These are phyloP conservation scores for Fusarium sp. DNA, from an alignment of 2,329 filamentous ascomycete genomes.

Conservation along the genomic window DNA sequence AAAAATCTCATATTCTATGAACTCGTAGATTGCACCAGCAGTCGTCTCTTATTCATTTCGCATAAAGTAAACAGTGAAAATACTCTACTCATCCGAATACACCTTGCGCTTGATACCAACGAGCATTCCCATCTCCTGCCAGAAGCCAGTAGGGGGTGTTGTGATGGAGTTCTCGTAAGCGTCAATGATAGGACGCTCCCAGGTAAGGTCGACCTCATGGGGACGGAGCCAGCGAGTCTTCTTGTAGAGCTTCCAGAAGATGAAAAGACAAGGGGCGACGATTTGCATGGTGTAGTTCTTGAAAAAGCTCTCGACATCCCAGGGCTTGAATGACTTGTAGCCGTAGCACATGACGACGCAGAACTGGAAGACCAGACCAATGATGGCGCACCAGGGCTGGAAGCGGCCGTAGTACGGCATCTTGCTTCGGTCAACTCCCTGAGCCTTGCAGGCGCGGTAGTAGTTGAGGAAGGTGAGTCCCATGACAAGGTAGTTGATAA, in stretches of 20 bases:
- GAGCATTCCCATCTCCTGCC: conserved; percentile 58
- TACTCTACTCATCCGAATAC: conserved; percentile 2
- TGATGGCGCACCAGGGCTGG: conserved; percentile 67
- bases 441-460: conserved; percentile 62
- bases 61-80: not conserved
- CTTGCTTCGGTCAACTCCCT: conserved; percentile 60
- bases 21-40: conserved; percentile 17
- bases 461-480: conserved; percentile 57
- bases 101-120: conserved; percentile 28
- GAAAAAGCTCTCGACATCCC: conserved; percentile 59
- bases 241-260: conserved; percentile 72
- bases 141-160: conserved; percentile 62
- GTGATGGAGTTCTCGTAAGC: conserved; percentile 64
- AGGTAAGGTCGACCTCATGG: conserved; percentile 66
- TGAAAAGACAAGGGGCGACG: conserved; percentile 62
- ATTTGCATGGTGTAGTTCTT: conserved; percentile 68
- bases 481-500: conserved; percentile 71
- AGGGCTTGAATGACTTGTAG: conserved; percentile 62
- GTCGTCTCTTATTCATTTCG: conserved; percentile 1
- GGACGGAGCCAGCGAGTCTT: conserved; percentile 64
- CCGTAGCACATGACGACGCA: conserved; percentile 63
- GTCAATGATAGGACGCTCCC: conserved; percentile 69
- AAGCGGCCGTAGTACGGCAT: conserved; percentile 68
- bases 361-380: conserved; percentile 55
- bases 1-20: conserved; percentile 20